Percentiles rank a stretch among this genome's conserved stretches.
These are phyloP conservation scores for Glarea lozoyensis DNA, from an alignment of 495 filamentous ascomycete species.

Conservation along the genomic window DNA sequence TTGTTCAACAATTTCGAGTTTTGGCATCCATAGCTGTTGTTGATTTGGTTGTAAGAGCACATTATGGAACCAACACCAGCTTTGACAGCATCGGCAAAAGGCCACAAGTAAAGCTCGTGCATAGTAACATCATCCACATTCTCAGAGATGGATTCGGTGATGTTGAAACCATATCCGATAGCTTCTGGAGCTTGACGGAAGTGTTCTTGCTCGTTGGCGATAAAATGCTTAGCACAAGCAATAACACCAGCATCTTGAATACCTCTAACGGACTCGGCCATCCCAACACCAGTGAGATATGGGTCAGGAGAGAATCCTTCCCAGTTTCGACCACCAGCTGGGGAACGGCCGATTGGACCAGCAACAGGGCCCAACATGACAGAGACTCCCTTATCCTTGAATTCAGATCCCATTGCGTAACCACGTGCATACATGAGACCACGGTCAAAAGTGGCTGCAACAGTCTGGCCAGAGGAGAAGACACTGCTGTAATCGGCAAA, in stretches of 20 bases:
- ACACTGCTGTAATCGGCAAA: constrained; percentile 61
- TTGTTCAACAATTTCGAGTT: constrained; percentile 72
- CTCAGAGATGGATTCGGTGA: constrained; percentile 53
- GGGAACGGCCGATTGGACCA: constrained; percentile 49
- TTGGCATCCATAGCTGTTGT: constrained; percentile 61
- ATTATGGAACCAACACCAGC: constrained; percentile 80
- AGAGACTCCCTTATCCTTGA: constrained; percentile 75
- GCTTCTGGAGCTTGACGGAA: constrained; percentile 73
- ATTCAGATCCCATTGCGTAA: constrained; percentile 71
- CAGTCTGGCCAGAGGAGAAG: constrained; percentile 74
- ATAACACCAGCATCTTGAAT: constrained; percentile 78
- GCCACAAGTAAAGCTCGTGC: constrained; percentile 93
- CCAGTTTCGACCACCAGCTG: constrained; percentile 83
- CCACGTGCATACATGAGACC: constrained; percentile 67
- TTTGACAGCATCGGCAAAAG: constrained; percentile 66
- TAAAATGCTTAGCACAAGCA: constrained; percentile 79
- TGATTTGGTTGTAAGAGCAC: constrained; percentile 80
- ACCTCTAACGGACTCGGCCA: constrained; percentile 61
- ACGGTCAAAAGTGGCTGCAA: constrained; percentile 58
- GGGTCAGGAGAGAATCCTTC: constrained; percentile 71
- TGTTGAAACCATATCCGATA: constrained; percentile 18
- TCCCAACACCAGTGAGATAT: constrained; percentile 52
- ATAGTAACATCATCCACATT: constrained; percentile 94
- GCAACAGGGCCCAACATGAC: constrained; percentile 78
- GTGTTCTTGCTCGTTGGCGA: constrained; percentile 52